Conservation (phyloP, 164 flowering plant species). For the Stephania cephalantha region DNA sequence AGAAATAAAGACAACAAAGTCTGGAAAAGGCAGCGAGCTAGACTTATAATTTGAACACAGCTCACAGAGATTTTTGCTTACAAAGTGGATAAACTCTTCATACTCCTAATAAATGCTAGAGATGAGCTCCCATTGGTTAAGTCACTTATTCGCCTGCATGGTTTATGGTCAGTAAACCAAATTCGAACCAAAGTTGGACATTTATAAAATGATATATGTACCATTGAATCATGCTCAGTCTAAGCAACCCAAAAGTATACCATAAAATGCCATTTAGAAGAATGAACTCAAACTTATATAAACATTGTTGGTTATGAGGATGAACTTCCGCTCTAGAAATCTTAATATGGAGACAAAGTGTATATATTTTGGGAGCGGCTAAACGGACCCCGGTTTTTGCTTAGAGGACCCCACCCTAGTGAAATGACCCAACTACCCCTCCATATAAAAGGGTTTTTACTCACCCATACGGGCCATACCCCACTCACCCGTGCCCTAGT, state of each 20-base stretch:
- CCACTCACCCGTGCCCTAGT: too few species aligned
- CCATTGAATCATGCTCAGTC: too few species aligned
- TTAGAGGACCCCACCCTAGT: too few species aligned
- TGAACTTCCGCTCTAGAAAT: background rate
- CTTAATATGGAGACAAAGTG: background rate
- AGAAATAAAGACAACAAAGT: background rate
- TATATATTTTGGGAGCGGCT: background rate
- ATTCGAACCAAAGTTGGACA: background rate
- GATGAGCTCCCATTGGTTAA: conserved; percentile 58
- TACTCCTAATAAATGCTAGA: conserved; percentile 41
- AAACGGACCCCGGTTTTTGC: too few species aligned
- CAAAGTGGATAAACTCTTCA: conserved; percentile 49
- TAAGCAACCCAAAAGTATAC: too few species aligned
- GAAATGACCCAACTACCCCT: too few species aligned
- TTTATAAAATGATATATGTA: background rate
- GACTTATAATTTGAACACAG: background rate
- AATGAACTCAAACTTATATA: background rate
- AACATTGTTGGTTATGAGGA: background rate
- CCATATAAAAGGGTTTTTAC: too few species aligned
- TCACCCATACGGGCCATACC: too few species aligned
- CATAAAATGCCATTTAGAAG: background rate
- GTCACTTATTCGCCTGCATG: conserved; percentile 56
- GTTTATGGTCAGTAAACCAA: conserved; percentile 7
- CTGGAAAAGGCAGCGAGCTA: background rate
- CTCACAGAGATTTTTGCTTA: conserved; percentile 22